A percentile compares a stretch with the other conserved stretches of the same genome.
These are phyloP conservation scores for Trypanosoma congolense DNA, from an alignment of 208 protist genomes.

Conservation along the genomic window DNA sequence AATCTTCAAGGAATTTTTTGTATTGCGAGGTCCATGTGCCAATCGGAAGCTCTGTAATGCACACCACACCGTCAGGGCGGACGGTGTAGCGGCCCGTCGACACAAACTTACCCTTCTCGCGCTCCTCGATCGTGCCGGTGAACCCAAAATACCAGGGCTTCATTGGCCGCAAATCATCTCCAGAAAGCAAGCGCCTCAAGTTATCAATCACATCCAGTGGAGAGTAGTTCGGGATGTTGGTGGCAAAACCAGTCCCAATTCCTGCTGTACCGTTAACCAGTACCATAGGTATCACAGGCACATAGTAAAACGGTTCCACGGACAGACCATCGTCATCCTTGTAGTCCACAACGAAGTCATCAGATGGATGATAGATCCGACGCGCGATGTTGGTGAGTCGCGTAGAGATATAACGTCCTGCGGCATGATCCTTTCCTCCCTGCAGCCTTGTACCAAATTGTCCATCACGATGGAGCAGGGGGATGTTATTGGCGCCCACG, in stretches of 20 bases:
- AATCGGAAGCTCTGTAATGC: constrained; percentile 97
- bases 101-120: constrained; percentile 78
- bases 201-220: constrained; percentile 96
- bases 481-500: constrained; percentile 99
- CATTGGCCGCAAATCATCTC: constrained; percentile 75
- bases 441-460: constrained; percentile 98
- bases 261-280: constrained; percentile 99
- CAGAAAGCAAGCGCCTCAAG: constrained; percentile 77
- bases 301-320: constrained; percentile 99
- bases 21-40: constrained; percentile 94
- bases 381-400: constrained; percentile 92
- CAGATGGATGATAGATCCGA: constrained; percentile 94
- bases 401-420: constrained; percentile 99
- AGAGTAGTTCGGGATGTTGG: constrained; percentile 98
- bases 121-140: constrained; percentile 82
- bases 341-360: constrained; percentile 98
- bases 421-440: constrained; percentile 98
- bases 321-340: constrained; percentile 97
- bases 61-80: constrained; percentile 77
- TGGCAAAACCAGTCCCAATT: constrained; percentile 99
- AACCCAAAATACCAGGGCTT: constrained; percentile 99
- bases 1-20: constrained; percentile 93
- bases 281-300: constrained; percentile 98
- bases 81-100: constrained; percentile 61
- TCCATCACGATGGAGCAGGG: constrained; percentile 96